Base-by-base conservation (phyloP, 208 protist genomes). In the Crithidia bombi region DNA sequence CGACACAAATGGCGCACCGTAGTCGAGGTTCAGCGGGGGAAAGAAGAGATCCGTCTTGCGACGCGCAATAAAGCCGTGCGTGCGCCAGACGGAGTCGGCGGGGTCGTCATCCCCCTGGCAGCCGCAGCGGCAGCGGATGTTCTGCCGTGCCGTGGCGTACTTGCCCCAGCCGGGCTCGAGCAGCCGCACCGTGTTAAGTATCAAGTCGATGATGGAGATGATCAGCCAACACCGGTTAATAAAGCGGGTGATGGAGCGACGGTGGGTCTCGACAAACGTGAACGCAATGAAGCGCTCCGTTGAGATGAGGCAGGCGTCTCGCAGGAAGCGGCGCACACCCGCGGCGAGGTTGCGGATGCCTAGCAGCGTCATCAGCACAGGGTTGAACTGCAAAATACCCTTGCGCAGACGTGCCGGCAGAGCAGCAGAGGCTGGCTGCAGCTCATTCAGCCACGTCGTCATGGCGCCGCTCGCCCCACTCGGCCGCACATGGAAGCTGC, bases 151-250 rank as follows among this genome's bases (percentile, higher is more conserved):
- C 21, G 75, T 85, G n/a, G 85, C 75, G 69, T 91, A 96, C 73
- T 80, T 73, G 35, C 73, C 71, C 90, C 90, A 96, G 33, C 90
- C 90, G 0, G 59, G 63, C 51, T 90, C 51, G 28, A 79, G 51
- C 43, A 96, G 78, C 3, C 90, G 86, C 17, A 84, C 77, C 38
- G 86, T 91, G 76, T 93, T 96, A 12, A 96, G 74, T 23, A 91
- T 33, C 3, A 96, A 33, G 65, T 96, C 90, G 61, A 93, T 89
- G 39, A 76, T 30, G 10, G 90, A 61, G 30, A 92, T 81, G 23
- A 91, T 43, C 0, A 96, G 47, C 88, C 90, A 96, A 32, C 87
- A 73, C 62, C 79, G 80, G 71, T 93, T 90, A 54, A 87, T 76
- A 52, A 64, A 54, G 17, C 70, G 75, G 38, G 86, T 84, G 38